Evolutionary conservation across 1,139 yeast species (phyloP), one percentile per base, ranked within the genome.

Genomic region (Debaryomyces psychrophilus): DNA sequence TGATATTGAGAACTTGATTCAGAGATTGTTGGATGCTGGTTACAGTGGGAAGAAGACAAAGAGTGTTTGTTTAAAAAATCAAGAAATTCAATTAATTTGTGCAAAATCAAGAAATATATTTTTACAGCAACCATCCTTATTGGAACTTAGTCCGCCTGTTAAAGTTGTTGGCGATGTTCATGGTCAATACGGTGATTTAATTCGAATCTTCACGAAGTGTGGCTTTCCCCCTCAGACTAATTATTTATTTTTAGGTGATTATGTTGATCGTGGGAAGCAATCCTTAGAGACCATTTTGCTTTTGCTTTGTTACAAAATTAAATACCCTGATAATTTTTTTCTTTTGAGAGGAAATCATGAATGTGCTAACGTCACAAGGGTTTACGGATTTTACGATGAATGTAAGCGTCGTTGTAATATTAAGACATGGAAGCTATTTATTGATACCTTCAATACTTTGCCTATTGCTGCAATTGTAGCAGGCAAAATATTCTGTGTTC

Each of bases 381-480:
- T 88, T 60, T 88, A 88, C 61, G 96, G 96, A 1, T 88, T 88
- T 60, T 88, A 87, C 61, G 96, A 88, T 64, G 96, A 88, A 65
- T 87, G 96, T 69, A 89, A 89, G 28, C 46, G 53, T 29, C 66
- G 78, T 20, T 86, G 95, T 63, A 89, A 87, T 65, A 84, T 90
- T 59, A 92, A 90, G 64, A 90, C 95, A 0, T 93, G 98, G 98
- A 90, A 90, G 62, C 70, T 85, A 26, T 92, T 93, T 61, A 85
- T 92, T 56, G 98, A 93, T 68, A 90, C 97, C 0, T 93, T 93
- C 69, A 93, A 93, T 64, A 87, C 97, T 1, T 75, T 93, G 55
- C 98, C 99, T 9, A 84, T 93, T 47, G 96, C 97, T 1, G 97
- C 98, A 1, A 87, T 90, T 35, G 97, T 93, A 26, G 97, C 97